These are phyloP conservation scores for Hypocreales sp. DNA, from an alignment of 2,329 filamentous ascomycete species.

Conservation along the genomic window DNA sequence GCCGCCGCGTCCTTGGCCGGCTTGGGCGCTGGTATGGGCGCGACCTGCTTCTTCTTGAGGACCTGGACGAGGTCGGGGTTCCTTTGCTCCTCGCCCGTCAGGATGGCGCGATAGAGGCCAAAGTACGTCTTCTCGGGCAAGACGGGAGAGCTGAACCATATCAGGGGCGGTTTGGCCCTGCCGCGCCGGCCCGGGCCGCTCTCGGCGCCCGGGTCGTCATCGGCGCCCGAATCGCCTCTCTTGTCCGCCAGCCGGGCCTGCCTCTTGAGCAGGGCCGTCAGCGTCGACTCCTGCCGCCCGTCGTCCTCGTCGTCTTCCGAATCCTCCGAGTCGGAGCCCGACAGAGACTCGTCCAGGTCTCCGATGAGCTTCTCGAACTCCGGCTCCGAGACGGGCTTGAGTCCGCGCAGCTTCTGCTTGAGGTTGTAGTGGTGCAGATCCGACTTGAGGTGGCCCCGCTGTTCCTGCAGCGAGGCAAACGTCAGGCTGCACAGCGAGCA, in stretches of 20 bases:
- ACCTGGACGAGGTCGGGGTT: slow-evolving; percentile 46
- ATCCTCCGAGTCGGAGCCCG: slow-evolving; percentile 66
- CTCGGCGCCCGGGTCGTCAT: slow-evolving; percentile 26
- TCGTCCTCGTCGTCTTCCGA: slow-evolving; percentile 50
- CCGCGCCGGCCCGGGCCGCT: slow-evolving; percentile 28
- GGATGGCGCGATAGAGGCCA: slow-evolving; percentile 72
- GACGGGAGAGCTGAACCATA: slow-evolving; percentile 71
- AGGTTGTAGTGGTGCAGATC: slow-evolving; percentile 91
- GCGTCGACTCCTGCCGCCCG: slow-evolving; percentile 46
- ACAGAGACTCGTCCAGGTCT: slow-evolving; percentile 79
- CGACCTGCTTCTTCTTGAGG: slow-evolving; percentile 62
- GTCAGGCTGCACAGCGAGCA: slow-evolving; percentile 67
- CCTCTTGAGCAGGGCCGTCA: slow-evolving; percentile 65
- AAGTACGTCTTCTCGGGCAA: slow-evolving; percentile 68
- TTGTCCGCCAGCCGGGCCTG: slow-evolving; percentile 58
- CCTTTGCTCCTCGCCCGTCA: slow-evolving; percentile 56
- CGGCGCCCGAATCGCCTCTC: slow-evolving; percentile 25
- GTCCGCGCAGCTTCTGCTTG: slow-evolving; percentile 73
- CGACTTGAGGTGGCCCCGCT: slow-evolving; percentile 73
- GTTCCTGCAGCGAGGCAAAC: slow-evolving; percentile 62
- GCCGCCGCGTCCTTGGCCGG: slow-evolving; percentile 42
- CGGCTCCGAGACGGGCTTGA: slow-evolving; percentile 53
- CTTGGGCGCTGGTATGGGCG: slow-evolving; percentile 39
- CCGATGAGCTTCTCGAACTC: slow-evolving; percentile 82
- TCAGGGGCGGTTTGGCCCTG: slow-evolving; percentile 53